Percentiles rank a stretch among this genome's conserved stretches.
These are phyloP conservation scores for Ganoderma multipileum DNA, from an alignment of 1,284 basidiomycete species.

Conservation along the genomic window DNA sequence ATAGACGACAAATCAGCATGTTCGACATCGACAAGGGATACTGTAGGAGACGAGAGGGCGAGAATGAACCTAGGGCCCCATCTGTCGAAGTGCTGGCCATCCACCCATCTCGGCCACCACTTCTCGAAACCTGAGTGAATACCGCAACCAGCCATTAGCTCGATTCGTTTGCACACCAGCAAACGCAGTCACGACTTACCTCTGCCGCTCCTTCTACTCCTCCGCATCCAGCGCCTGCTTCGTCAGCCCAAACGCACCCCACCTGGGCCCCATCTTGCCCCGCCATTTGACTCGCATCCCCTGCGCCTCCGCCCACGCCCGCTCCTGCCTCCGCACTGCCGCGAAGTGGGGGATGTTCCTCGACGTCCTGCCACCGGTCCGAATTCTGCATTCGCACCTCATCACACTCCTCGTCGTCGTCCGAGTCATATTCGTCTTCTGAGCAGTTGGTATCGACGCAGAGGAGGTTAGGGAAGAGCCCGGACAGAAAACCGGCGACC, in stretches of 20 bases:
- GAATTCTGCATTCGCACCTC: neutral
- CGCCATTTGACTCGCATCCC: neutral
- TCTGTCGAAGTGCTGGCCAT: neutral
- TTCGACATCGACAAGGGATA: neutral
- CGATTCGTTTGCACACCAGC: neutral
- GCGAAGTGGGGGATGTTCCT: neutral
- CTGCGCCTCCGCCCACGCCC: neutral
- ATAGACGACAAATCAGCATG: neutral
- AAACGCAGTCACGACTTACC: neutral
- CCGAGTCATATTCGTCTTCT: neutral
- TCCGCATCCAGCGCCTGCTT: neutral
- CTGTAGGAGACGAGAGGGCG: neutral
- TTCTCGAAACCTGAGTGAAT: neutral
- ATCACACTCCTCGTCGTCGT: neutral
- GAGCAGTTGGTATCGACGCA: neutral
- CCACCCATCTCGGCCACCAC: neutral
- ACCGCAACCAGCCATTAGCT: neutral
- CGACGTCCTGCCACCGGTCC: neutral
- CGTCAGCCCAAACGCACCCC: neutral
- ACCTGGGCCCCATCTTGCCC: neutral
- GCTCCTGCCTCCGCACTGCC: neutral
- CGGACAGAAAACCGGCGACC: slow-evolving; percentile 4
- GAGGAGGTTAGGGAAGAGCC: neutral
- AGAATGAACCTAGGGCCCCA: neutral
- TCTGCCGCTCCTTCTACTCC: neutral